These are phyloP conservation scores for Porphyrellus cyaneotinctus DNA, from an alignment of 768 basidiomycete genomes.

Conservation along the genomic window DNA sequence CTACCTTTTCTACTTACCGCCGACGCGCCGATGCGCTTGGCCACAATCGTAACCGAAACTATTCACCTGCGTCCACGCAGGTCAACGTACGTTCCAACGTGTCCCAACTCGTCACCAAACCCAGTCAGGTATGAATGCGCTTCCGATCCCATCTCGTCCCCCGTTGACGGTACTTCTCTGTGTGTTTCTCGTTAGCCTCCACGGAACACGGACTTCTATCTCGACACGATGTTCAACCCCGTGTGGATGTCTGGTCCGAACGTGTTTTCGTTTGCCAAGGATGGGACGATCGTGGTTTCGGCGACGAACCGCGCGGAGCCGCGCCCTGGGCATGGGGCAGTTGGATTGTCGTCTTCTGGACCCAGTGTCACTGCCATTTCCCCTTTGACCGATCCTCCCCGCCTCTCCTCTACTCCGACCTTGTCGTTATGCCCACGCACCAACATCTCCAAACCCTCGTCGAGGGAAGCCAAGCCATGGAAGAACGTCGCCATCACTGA, in stretches of 20 bases:
- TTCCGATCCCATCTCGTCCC: not conserved
- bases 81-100: not conserved
- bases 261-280: conserved; percentile 20
- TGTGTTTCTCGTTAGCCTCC: not conserved
- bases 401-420: not conserved
- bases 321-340: not conserved
- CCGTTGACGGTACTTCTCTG: not conserved
- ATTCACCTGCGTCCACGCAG: not conserved
- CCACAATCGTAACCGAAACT: not conserved
- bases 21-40: not conserved
- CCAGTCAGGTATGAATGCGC: not conserved
- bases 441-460: not conserved
- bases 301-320: not conserved
- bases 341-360: not conserved
- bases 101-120: not conserved
- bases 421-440: not conserved
- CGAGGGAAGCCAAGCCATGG: conserved; percentile 21
- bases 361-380: no score
- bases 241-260: conserved; percentile 33
- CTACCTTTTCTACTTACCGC: not conserved
- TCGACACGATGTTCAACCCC: conserved; percentile 42
- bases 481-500: conserved; percentile 29
- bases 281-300: conserved; percentile 16
- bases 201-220: conserved; percentile 41
- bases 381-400: no score